Evolutionary conservation across 768 basidiomycete species (phyloP), one percentile per base, ranked within the genome.

Genomic region (Sporobolomyces phaffii): DNA sequence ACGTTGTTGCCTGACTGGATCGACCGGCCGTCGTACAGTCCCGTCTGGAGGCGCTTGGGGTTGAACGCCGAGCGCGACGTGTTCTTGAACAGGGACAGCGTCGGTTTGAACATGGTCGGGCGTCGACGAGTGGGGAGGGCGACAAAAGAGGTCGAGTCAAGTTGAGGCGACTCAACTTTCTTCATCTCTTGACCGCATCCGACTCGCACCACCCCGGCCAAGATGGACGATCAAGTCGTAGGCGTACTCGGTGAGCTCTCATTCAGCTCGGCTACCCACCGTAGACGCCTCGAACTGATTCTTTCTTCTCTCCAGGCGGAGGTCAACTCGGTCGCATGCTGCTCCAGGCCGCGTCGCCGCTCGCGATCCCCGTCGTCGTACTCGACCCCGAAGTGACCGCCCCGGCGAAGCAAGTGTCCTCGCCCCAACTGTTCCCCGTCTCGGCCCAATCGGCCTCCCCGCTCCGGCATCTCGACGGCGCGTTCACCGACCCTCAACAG

Each of bases 321-420:
- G 93, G 94, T 69, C 94, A 98, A 79, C 85, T 99, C 29, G 94
- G 94, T 29, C 90, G 94, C 28, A 99, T 99, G 96, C 83, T 99
- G 18, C 89, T 87, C 6, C 86, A 87, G 36, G 86, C 93, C 0
- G 93, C 94, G 5, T 87, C 92, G 3, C 82, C 91, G 36, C 83
- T 98, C 54, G 89, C 91, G 74, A 82, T 96, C 73, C 84, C 87
- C 44, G 80, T 93, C 22, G 78, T 91, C 36, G 84, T 96, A 69
- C 87, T 99, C 40, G 96, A 96, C 75, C 83, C 85, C 14, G 90
- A 90, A 18, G 80, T 83, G n/a, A 76, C 83, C 62, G 84, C 83
- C 1, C 96, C 94, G 0, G 96, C 94, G 13, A 99, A 98, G 77
- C 93, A 94, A 76, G 80, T 94, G 70, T 67, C 73, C 15, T 64